These are phyloP conservation scores for Hapsidospora chrysogenum DNA, from an alignment of 495 filamentous ascomycete species.

Conservation along the genomic window DNA sequence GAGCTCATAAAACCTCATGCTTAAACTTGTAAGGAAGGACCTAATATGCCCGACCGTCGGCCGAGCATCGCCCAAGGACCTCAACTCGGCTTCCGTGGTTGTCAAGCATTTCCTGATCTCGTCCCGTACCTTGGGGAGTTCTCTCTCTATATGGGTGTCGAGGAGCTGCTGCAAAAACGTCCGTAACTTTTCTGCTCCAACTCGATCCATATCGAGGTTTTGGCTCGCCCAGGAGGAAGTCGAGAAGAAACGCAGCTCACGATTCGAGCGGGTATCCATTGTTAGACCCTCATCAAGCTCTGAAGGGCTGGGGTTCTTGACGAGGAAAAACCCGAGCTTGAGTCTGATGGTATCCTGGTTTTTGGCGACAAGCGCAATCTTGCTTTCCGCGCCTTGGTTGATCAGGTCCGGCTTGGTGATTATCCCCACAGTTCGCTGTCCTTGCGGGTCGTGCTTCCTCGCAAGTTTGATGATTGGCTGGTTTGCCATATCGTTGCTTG, in stretches of 20 bases:
- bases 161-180: slow-evolving; percentile 6
- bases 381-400: slow-evolving; percentile 7
- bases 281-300: background rate
- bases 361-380: slow-evolving; percentile 18
- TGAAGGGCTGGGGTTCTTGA: slow-evolving; percentile 19
- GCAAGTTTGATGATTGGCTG: slow-evolving; percentile 31
- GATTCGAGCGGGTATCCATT: background rate
- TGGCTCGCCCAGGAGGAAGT: background rate
- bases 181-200: slow-evolving; percentile 5
- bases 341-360: slow-evolving; percentile 25
- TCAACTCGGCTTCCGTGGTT: slow-evolving; percentile 3
- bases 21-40: slow-evolving; percentile 6
- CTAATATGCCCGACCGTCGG: slow-evolving; percentile 4
- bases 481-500: slow-evolving; percentile 29
- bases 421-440: slow-evolving; percentile 35
- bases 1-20: slow-evolving; percentile 6
- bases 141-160: slow-evolving; percentile 7
- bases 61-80: slow-evolving; percentile 5
- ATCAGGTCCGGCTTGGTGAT: slow-evolving; percentile 40
- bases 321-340: slow-evolving; percentile 27
- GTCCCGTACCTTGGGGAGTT: slow-evolving; percentile 7
- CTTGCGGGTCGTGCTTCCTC: slow-evolving; percentile 20
- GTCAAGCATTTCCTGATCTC: slow-evolving; percentile 4
- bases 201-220: background rate
- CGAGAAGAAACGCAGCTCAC: background rate